Base-by-base conservation (phyloP, 129 eudicot genomes). In the Helianthus tuberosus region DNA sequence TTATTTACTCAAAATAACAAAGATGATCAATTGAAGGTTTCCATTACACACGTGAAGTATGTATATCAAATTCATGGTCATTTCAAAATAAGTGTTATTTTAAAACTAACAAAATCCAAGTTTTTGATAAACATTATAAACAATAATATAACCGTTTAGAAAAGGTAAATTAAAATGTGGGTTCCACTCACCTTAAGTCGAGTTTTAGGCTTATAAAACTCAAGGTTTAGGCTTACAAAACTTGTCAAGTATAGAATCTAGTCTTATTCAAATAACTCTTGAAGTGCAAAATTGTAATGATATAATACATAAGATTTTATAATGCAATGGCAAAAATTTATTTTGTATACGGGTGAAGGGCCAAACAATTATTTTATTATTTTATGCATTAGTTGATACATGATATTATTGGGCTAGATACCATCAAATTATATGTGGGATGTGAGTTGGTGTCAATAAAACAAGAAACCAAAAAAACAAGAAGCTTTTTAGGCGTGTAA, bases 401-500 rank as follows among this genome's bases (percentile, higher is more conserved):
- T 29, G 66, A 60, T 60, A 60, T 29, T 60, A 60, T 60, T 60
- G 44, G 17, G 41, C 43, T 29, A 35, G 17, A 32, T 32, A 13
- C 66, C 46, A 61, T 29, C 20, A 35, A 57, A 61, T 13, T 25
- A 25, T 61, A 32, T 61, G 66, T 61, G 66, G 66, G 47, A 54
- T 76, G 75, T 80, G 70, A 77, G 54, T 69, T 78, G 85, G 80
- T 78, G 81, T 81, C 80, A 73, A 87, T 72, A 76, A 79, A 83
- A 84, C 89, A 84, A 81, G 76, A 55, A 73, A 60, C 78, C 75
- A 60, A 27, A 78, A 79, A 68, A 72, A 57, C 38, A 7, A 11
- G 6, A 15, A 20, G 15, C 76, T 81, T 84, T 82, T 78, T 81
- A 75, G 86, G 84, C 89, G 93, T 87, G 93, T 76, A 84, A 87